Evolutionary conservation across 768 basidiomycete species (phyloP).

Genomic region (Crassisporium funariophilum): DNA sequence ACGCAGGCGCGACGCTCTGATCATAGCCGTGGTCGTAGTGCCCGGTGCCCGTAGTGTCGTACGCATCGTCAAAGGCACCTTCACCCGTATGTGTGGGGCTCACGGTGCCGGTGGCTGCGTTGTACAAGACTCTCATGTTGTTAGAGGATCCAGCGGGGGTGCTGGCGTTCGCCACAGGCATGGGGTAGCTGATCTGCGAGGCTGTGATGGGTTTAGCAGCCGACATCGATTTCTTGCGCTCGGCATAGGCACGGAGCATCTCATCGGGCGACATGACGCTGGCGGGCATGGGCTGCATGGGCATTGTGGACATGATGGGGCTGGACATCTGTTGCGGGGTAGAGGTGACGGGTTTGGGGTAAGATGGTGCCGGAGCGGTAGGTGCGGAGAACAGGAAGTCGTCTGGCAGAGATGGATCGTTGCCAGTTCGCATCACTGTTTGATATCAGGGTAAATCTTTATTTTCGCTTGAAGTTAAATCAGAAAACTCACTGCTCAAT

Average conservation of each 20-base stretch:
- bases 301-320: conserved; percentile 36
- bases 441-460: conserved; percentile 4
- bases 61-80: background rate
- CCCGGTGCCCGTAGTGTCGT: conserved; percentile 1
- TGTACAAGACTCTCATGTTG: conserved; percentile 23
- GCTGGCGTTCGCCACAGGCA: conserved; percentile 20
- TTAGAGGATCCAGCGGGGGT: conserved; percentile 1
- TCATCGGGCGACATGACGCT: conserved; percentile 65
- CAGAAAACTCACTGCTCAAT: conserved; percentile 53
- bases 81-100: conserved; percentile 11
- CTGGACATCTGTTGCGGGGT: conserved; percentile 17
- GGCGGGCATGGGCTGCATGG: conserved; percentile 33
- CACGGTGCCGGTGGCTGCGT: conserved; percentile 15
- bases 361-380: conserved; percentile 21
- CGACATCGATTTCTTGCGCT: conserved; percentile 25
- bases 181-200: conserved; percentile 24
- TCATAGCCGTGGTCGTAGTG: conserved; percentile 5
- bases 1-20: background rate
- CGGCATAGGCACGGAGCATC: conserved; percentile 65
- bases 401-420: conserved; percentile 18
- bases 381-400: conserved; percentile 49
- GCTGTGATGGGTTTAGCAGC: conserved; percentile 7
- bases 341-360: conserved; percentile 11
- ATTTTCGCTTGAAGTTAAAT: background rate
- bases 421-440: conserved; percentile 74